phyloP scores from a whole-genome alignment of 2,329 filamentous ascomycete species.

The Aspergillus calidoustus region DNA sequence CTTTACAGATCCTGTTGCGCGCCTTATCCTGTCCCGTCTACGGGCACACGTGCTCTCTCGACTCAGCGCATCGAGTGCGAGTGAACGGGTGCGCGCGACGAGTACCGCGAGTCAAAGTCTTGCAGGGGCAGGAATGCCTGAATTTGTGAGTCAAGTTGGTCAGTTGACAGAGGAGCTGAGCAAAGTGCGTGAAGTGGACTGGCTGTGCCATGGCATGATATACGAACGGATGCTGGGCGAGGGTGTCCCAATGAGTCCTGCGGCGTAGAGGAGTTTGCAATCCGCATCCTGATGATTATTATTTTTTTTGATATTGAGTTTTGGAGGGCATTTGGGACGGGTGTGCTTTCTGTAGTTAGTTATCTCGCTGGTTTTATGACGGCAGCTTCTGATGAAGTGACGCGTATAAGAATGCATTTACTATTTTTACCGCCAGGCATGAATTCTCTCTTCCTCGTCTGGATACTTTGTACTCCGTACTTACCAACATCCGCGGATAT shows the following conservation, averaged over 20 bases:
- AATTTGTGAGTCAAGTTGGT: constrained; percentile 64
- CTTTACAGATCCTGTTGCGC: constrained; percentile 65
- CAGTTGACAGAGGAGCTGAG: constrained; percentile 63
- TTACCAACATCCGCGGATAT: background rate
- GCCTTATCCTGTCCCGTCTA: constrained; percentile 63
- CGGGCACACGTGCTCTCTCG: constrained; percentile 60
- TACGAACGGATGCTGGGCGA: constrained; percentile 57
- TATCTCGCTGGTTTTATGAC: background rate
- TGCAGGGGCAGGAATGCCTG: constrained; percentile 63
- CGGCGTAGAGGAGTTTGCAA: constrained; percentile 19
- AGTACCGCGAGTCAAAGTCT: constrained; percentile 63
- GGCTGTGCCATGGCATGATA: constrained; percentile 60
- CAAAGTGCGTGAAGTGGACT: constrained; percentile 63
- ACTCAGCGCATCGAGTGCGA: constrained; percentile 63
- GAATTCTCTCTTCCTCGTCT: too few species aligned
- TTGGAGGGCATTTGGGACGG: background rate
- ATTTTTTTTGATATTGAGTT: background rate
- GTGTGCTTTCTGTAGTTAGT: constrained; percentile 1
- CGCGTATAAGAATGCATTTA: background rate
- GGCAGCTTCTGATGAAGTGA: background rate
- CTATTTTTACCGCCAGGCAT: background rate
- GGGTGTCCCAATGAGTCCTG: constrained; percentile 18
- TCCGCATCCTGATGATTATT: constrained; percentile 8
- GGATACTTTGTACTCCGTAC: background rate
- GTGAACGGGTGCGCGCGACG: constrained; percentile 62